Percentiles rank a stretch among this genome's conserved stretches.
phyloP scores from a whole-genome alignment of 768 basidiomycete genomes.

The Lactifluus echinatus region DNA sequence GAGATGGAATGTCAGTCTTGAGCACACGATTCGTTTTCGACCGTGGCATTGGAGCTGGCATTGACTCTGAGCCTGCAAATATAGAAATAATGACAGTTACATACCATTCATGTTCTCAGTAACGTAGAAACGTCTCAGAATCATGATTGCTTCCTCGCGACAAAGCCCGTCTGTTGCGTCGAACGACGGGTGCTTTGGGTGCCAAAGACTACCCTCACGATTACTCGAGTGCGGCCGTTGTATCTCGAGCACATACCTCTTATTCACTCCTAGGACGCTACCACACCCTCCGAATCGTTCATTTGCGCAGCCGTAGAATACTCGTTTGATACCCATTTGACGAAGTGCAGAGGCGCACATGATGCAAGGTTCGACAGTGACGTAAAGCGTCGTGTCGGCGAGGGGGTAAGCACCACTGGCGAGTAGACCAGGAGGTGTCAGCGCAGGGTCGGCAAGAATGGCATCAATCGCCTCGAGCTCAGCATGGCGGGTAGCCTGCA shows the following conservation, averaged over 20 bases:
- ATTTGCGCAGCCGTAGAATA: slow-evolving; percentile 90
- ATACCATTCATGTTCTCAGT: slow-evolving; percentile 89
- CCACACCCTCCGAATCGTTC: slow-evolving; percentile 96
- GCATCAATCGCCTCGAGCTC: slow-evolving; percentile 94
- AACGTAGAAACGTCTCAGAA: slow-evolving; percentile 57
- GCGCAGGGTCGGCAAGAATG: slow-evolving; percentile 55
- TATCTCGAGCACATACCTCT: slow-evolving; percentile 39
- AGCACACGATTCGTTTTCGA: slow-evolving; percentile 78
- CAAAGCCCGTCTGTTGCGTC: slow-evolving; percentile 45
- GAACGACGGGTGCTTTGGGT: slow-evolving; percentile 71
- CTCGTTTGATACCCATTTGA: slow-evolving; percentile 84
- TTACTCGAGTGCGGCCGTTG: background rate
- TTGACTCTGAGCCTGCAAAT: slow-evolving; percentile 4
- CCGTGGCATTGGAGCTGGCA: slow-evolving; percentile 78
- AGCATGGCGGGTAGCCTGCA: slow-evolving; percentile 90
- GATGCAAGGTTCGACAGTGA: slow-evolving; percentile 98
- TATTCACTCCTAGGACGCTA: slow-evolving; percentile 85
- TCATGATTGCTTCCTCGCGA: slow-evolving; percentile 53
- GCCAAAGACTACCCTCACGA: slow-evolving; percentile 41
- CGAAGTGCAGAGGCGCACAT: slow-evolving; percentile 97
- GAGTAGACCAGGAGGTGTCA: slow-evolving; percentile 41
- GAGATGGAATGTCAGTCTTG: slow-evolving; percentile 62
- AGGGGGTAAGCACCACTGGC: slow-evolving; percentile 46
- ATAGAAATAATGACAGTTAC: slow-evolving; percentile 32
- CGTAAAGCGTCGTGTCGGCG: slow-evolving; percentile 77